Base-by-base conservation (phyloP, 2,329 filamentous ascomycete genomes). In the Trichocomaceae sp. region DNA sequence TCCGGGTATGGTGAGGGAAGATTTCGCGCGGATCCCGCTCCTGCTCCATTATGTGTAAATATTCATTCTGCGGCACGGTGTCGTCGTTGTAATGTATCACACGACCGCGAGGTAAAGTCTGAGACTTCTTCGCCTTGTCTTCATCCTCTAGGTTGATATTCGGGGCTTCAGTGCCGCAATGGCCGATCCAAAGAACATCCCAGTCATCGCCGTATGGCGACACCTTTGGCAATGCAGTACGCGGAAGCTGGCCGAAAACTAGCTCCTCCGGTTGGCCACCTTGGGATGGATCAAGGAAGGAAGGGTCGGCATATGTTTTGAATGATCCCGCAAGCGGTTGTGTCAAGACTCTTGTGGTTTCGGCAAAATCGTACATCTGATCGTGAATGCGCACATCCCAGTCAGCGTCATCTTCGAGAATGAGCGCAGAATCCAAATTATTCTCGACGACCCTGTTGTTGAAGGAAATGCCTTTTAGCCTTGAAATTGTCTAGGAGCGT, bases 321-420 rank as follows among this genome's bases (percentile, higher is more conserved):
- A 44, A 48, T 19, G 49, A 53, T 17, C 55, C 55, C n/a, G 50
- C 47, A 57, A 65, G 22, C 62, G 62, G 10, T 62, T 63, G 22
- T 64, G 63, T 49, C 64, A 72, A 60, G 12, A 61, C 61, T 15
- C 68, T 63, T 1, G 69, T 59, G 0, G 63, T 66, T 42, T 62
- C 57, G 2, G 69, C 69, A 23, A 71, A 71, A 35, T 67, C 66
- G 9, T 67, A 68, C 15, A 82, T 70, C 60, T 83, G 80, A 0
- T 65, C 50, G 31, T 77, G 77, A 22, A 83, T 63, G 0, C 72
- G 68, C 12, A 82, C 64, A 54, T 83, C 80, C 80, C 80, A 83
- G 65, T 83, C 80, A 19, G 75, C 72, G 54, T 83, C 80, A 60
- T 83, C 80, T 61, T 83, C 80, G 23, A 83, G 63, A 26, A 83